phyloP scores from a whole-genome alignment of 371 early-diverging fungal species.

The Amoeboaphelidium occidentale region DNA sequence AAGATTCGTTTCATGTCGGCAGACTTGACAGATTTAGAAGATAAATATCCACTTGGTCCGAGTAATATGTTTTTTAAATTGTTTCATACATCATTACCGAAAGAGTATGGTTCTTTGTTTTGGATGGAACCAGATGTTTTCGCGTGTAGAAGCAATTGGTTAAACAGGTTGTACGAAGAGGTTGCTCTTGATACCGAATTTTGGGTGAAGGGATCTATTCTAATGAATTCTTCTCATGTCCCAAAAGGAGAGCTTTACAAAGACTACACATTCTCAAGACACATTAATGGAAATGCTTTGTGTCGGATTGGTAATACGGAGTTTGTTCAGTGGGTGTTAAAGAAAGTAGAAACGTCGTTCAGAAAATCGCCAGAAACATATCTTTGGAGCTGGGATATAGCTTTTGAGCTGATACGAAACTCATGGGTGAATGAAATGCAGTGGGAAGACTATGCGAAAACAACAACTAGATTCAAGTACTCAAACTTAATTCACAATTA shows the following conservation, averaged over 20 bases:
- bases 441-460: conserved; percentile 7
- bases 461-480: conserved; percentile 6
- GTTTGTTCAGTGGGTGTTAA: conserved; percentile 6
- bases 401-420: conserved; percentile 7
- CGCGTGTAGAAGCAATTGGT: conserved; percentile 9
- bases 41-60: conserved; percentile 9
- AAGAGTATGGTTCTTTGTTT: conserved; percentile 7
- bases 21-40: conserved; percentile 5
- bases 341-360: conserved; percentile 4
- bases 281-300: conserved; percentile 13
- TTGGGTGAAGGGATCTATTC: conserved; percentile 12
- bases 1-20: conserved; percentile 9
- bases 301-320: conserved; percentile 6
- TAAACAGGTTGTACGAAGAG: conserved; percentile 10
- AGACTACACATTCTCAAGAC: conserved; percentile 6
- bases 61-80: conserved; percentile 12
- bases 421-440: conserved; percentile 4
- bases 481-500: conserved; percentile 11
- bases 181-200: conserved; percentile 7
- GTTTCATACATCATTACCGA: neutral
- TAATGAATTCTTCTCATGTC: too few species aligned
- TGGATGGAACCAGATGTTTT: conserved; percentile 13
- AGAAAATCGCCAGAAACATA: conserved; percentile 2
- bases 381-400: conserved; percentile 10
- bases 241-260: too few species aligned